Evolutionary conservation across 495 filamentous ascomycete species (phyloP), one percentile per base, ranked within the genome.

Genomic region (Pyrenopolyporus hunteri): DNA sequence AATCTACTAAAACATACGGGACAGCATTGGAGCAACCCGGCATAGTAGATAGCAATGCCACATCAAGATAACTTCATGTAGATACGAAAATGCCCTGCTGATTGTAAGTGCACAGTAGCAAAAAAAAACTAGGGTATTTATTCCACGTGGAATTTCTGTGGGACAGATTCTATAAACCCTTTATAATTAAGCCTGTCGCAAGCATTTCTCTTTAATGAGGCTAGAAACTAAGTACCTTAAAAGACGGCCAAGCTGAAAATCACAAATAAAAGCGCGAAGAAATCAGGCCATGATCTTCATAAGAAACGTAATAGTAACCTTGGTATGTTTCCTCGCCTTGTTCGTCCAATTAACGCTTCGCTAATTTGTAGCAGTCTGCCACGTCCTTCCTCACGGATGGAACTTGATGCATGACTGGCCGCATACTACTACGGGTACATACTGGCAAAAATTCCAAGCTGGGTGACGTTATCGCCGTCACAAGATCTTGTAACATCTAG

Each of bases 211-310:
- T 25, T 23, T n/a, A 16, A 32, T 4, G 4, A 29, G 6, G 25
- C 25, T 32, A 14, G 31, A 32, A 29, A 46, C 23, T n/a, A 8
- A 4, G 13, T 16, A 20, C 26, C 23, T 9, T 3, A n/a, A n/a
- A n/a, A n/a, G n/a, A 57, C 32, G 31, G 46, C 43, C 23, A 51
- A 14, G 48, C 26, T 37, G 23, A 42, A 32, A 57, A 59, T 56
- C 44, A 40, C 32, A 43, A 40, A 37, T 20, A 19, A 46, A 49
- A 47, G 11, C 46, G 35, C 32, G 45, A 52, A 60, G 46, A 42
- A 57, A 42, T 60, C 51, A 60, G 63, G 14, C 29, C 50, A 57
- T 60, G 45, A 60, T 60, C 46, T 57, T 57, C 50, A 35, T 44
- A 6, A 59, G 26, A 35, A 32, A 55, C 39, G 26, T 57, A 57